Conservation (phyloP, 306 rosid genomes). For the Cucurbita pepo region DNA sequence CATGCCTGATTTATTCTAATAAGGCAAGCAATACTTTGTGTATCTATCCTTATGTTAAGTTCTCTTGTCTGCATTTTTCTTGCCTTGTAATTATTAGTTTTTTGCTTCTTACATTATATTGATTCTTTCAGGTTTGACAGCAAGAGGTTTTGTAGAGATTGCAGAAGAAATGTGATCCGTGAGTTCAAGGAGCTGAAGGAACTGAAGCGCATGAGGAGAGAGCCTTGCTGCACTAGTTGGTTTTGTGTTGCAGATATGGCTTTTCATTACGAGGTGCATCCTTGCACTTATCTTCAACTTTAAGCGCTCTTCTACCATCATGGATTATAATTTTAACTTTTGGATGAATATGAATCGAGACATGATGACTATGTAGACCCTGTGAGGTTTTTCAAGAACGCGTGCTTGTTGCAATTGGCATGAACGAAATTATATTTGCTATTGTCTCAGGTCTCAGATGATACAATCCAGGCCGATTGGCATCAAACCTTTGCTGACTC, state of each 20-base stretch:
- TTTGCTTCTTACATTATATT: constrained; percentile 12
- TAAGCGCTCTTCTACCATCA: not conserved
- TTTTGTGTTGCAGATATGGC: constrained; percentile 93
- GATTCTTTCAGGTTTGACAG: constrained; percentile 80
- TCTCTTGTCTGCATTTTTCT: not conserved
- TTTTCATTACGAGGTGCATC: constrained; percentile 85
- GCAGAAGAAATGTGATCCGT: constrained; percentile 95
- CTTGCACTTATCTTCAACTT: constrained; percentile 15
- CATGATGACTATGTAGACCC: not conserved
- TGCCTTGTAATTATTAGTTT: not conserved
- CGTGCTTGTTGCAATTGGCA: constrained; percentile 6
- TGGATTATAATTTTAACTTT: not conserved
- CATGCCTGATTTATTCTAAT: not conserved
- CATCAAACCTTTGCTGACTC: constrained; percentile 69
- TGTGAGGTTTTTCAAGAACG: not conserved
- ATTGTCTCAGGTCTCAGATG: constrained; percentile 61
- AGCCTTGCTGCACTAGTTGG: constrained; percentile 97
- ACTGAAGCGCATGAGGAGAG: constrained; percentile 81
- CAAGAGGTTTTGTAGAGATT: constrained; percentile 99
- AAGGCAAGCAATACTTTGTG: not conserved
- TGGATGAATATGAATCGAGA: not conserved
- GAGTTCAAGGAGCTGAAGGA: constrained; percentile 98
- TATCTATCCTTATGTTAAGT: not conserved
- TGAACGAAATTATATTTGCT: constrained; percentile 8
- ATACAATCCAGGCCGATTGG: constrained; percentile 85